phyloP scores from a whole-genome alignment of 768 basidiomycete genomes.

The Boletus vinaceobasis region DNA sequence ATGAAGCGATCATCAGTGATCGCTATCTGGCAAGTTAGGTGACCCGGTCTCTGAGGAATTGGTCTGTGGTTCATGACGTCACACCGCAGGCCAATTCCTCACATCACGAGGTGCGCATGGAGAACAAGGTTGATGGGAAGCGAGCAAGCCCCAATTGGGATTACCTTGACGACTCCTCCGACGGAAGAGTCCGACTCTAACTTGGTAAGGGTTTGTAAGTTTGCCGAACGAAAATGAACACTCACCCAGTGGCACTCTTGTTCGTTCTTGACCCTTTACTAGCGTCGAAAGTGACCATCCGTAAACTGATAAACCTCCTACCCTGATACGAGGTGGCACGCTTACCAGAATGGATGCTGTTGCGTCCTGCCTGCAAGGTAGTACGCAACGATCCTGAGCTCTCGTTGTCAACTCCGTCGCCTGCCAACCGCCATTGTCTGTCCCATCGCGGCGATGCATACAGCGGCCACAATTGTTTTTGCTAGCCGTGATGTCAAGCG shows the following conservation, averaged over 20 bases:
- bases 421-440: not conserved
- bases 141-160: too few relatives aligned
- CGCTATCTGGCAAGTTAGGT: not conserved
- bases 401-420: not conserved
- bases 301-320: not conserved
- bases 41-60: not conserved
- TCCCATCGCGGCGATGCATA: not conserved
- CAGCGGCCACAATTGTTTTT: not conserved
- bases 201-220: too few relatives aligned
- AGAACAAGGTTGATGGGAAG: too few relatives aligned
- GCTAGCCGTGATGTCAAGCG: not conserved
- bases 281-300: not conserved
- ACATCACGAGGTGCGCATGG: not conserved
- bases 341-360: not conserved
- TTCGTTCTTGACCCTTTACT: too few relatives aligned
- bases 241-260: too few relatives aligned
- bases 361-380: not conserved
- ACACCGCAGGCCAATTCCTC: too few relatives aligned
- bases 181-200: too few relatives aligned
- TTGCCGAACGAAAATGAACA: not conserved
- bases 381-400: not conserved
- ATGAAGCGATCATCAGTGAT: not conserved
- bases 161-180: too few relatives aligned
- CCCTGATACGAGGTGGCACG: not conserved
- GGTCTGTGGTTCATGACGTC: not conserved